Base-by-base conservation (phyloP, 1,284 basidiomycete species). In the Moesziomyces sp. region DNA sequence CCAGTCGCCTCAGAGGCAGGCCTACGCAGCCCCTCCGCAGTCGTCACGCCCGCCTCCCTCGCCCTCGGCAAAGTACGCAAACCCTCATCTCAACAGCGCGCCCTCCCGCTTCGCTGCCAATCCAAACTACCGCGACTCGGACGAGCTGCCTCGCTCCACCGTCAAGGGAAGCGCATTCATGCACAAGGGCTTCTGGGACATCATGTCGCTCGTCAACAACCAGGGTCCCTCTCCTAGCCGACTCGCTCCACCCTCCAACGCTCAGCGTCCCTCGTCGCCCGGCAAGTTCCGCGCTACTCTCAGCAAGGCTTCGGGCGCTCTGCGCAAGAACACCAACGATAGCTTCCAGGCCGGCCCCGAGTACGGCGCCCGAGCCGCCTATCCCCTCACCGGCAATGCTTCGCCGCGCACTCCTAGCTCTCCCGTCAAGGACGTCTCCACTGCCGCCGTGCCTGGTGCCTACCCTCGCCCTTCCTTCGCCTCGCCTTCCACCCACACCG, bases 161-260 rank as follows among this genome's bases (percentile, higher is more conserved):
- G 50, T 69, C 40, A 63, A 71, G 45, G 77, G 78, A 19, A 80
- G 77, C 50, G 78, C 75, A 3, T 80, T 80, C 59, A 79, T 80
- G 77, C 79, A 81, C 71, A 81, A 81, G 52, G 79, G 79, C 26
- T 81, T 81, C 53, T 81, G 73, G 60, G 79, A 81, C 53, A 78
- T 81, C 54, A 60, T 81, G 52, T 77, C 76, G 44, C 69, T 81
- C 40, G 79, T 77, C 54, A 79, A 78, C 64, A 76, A 79, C 40
- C 69, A 66, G 23, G 58, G 45, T 3, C 54, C 65, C 11, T 43
- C 35, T 3, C 42, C 56, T 34, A 58, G 45, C 35, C 70, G 59
- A 46, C 57, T 69, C 16, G 70, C 62, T 24, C 71, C 62, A 18
- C 71, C 62, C 16, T n/a, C 57, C 23, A 55, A 59, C 9, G 58